Base-by-base conservation (phyloP, 2,329 filamentous ascomycete genomes). In the Pseudogymnoascus sp. region DNA sequence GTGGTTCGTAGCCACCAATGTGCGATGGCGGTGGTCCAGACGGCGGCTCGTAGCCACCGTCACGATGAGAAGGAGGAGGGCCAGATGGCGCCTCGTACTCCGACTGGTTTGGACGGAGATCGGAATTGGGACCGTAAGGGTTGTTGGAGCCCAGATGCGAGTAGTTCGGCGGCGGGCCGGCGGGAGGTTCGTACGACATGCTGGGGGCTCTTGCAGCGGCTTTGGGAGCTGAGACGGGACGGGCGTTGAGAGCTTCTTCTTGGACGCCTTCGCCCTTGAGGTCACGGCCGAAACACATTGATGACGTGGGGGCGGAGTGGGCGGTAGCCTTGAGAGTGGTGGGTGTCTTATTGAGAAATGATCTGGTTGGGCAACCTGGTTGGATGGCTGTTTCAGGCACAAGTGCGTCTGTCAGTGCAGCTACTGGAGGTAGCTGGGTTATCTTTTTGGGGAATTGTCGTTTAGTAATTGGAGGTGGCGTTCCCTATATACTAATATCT, bases 11-110 rank as follows among this genome's bases (percentile, higher is more conserved):
- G 7, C 37, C 15, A 35, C 15, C 45, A 66, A n/a, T 15, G 18
- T 61, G 60, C 25, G 13, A 15, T 8, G 59, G 61, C 8, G 59
- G 60, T 10, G 42, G 60, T 5, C 21, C 60, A 33, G 21, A n/a
- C 60, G 68, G 35, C 58, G 59, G 60, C 61, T 60, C 48, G 37
- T 68, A 66, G 37, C 40, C 52, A 25, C 45, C 45, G 10, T 31
- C 45, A 5, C 21, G 39, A 5, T 68, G 62, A n/a, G 59, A 59
- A 8, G 71, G 72, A 31, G 73, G 73, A 6, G 72, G 74, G 0
- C 58, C 58, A 42, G 29, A 27, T 10, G 58, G 58, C 35, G 58
- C 27, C n/a, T 31, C 58, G 18, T 60, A 60, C n/a, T 29, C 58
- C 2, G 27, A 18, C 5, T 4, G 29, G 10, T 18, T n/a, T 5